Evolutionary conservation across 768 basidiomycete genomes (phyloP), one percentile per base, ranked within the genome.

Genomic region (Pisolithus tinctorius): DNA sequence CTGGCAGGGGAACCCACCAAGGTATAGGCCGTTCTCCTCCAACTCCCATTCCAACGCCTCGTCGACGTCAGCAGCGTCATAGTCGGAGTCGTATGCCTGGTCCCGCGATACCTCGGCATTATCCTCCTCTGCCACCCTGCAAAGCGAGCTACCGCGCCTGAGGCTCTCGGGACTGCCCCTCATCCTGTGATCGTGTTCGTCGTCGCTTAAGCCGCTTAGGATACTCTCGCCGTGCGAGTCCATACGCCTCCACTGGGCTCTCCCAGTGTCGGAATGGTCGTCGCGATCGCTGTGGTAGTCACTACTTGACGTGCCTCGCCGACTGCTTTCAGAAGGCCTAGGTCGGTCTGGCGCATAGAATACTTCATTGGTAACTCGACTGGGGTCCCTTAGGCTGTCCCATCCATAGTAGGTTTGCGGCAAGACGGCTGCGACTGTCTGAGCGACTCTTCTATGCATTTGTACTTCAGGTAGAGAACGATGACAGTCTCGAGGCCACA

Each of bases 11-110:
- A 25, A 59, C 72, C 39, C 51, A 77, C 80, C 81, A 50, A 62
- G 52, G 50, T 79, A 82, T 40, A 80, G 60, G 3, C 79, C 81
- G 45, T 72, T 69, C 56, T 74, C 69, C 54, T 73, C 76, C 51
- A 81, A 55, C 50, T 70, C 69, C 72, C 68, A 73, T 47, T 76
- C 71, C 17, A 74, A 70, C 11, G 73, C 76, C 0, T 72, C 74
- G n/a, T 70, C 69, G 9, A 70, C 72, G 16, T 71, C 70, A 6
- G 62, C 64, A 42, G 67, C 58, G 17, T 60, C 61, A 16, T 53
- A 59, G 9, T 57, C 55, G 16, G 49, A 56, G 4, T 53, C 55
- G 34, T 48, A 42, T 25, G 48, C 54, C 13, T 58, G 58, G 11
- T 60, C 50, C 23, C 29, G 30, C 5, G 45, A 43, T 17, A 48